phyloP scores from a whole-genome alignment of 2,329 filamentous ascomycete genomes.

The Fusarium lyarnte region DNA sequence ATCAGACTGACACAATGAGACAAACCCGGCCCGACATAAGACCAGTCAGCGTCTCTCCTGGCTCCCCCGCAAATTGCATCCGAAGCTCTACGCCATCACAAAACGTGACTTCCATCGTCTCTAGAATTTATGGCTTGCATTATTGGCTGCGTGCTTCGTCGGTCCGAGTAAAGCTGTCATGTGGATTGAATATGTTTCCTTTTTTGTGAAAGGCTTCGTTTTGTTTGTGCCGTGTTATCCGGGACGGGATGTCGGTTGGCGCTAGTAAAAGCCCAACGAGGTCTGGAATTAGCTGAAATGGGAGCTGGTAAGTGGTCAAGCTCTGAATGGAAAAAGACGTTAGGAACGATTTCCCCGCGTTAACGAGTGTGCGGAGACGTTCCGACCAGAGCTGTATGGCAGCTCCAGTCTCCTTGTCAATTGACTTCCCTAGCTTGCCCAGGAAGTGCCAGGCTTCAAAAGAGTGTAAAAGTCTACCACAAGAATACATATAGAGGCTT shows the following conservation, averaged over 20 bases:
- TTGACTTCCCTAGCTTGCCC: background rate
- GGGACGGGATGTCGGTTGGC: background rate
- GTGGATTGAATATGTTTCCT: background rate
- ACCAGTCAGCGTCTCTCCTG: background rate
- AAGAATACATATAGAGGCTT: fast-evolving
- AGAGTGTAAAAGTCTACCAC: background rate
- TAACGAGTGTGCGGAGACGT: background rate
- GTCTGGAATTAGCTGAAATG: background rate
- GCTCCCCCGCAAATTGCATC: background rate
- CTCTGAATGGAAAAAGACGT: background rate
- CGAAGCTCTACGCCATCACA: background rate
- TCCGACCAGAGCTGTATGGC: background rate
- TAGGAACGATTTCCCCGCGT: background rate
- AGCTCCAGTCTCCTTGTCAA: background rate
- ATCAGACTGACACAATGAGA: background rate
- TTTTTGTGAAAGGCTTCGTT: background rate
- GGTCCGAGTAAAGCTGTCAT: background rate
- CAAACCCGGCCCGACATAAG: background rate
- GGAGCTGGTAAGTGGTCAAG: background rate
- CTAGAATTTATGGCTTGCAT: too few species aligned
- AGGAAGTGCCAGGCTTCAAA: too few species aligned
- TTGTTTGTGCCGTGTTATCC: background rate
- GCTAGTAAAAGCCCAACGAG: background rate
- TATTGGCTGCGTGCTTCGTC: background rate
- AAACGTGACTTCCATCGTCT: background rate